These are phyloP conservation scores for Vitis cinerea DNA, from an alignment of 164 flowering plant species.

Conservation along the genomic window DNA sequence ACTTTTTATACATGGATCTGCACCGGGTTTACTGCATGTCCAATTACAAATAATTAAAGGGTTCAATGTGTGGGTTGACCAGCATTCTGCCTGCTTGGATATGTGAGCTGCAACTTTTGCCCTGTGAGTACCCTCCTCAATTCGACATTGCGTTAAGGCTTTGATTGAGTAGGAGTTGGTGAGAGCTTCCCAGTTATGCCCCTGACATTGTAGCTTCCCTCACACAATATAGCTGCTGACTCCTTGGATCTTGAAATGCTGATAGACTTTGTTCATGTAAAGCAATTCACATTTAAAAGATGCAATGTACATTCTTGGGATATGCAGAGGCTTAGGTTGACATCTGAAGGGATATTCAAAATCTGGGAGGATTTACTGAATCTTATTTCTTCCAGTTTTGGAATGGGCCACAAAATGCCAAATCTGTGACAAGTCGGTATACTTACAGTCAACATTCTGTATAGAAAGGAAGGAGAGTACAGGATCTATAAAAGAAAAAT, in stretches of 20 bases:
- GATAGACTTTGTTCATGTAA: background rate
- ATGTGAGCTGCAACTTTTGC: background rate
- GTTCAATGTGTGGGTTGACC: background rate
- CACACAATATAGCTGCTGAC: background rate
- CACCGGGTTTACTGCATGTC: background rate
- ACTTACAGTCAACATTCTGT: constrained; percentile 12
- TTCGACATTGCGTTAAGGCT: background rate
- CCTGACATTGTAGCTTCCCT: background rate
- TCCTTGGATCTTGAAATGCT: background rate
- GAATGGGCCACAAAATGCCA: background rate
- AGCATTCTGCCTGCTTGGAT: background rate
- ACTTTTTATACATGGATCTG: background rate
- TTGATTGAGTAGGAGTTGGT: constrained; percentile 2
- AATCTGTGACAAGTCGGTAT: constrained; percentile 1
- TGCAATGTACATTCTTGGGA: constrained; percentile 2
- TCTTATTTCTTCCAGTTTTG: background rate
- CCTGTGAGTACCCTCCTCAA: background rate
- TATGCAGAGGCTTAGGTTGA: background rate
- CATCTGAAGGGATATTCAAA: background rate
- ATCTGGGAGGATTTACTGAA: background rate
- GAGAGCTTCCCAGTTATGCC: no score
- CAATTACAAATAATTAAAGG: background rate
- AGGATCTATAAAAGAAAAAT: constrained; percentile 14
- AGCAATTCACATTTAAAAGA: background rate
- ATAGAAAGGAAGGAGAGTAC: constrained; percentile 11